phyloP scores from a whole-genome alignment of 345 rosid species.

The Melaleuca alternifolia region DNA sequence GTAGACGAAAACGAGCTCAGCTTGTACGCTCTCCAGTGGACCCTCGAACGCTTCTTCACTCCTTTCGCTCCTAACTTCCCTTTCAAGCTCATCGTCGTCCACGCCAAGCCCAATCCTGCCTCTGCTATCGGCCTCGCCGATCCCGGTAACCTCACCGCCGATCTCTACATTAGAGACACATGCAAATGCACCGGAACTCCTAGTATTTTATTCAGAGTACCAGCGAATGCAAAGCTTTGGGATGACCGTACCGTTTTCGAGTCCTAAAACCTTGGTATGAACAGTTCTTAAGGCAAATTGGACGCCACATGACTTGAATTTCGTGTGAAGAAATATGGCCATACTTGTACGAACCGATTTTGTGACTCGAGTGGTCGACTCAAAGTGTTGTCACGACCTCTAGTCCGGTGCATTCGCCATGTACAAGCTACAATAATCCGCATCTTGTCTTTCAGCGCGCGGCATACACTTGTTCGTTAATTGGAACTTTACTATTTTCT shows the following conservation, averaged over 20 bases:
- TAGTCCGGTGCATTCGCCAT: neutral
- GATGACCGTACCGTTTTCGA: neutral
- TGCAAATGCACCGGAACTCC: neutral
- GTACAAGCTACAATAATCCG: neutral
- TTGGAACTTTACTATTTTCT: neutral
- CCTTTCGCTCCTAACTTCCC: conserved; percentile 17
- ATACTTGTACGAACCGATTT: neutral
- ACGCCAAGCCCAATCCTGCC: conserved; percentile 29
- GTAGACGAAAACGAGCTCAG: conserved; percentile 40
- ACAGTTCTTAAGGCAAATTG: neutral
- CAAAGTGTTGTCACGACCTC: neutral
- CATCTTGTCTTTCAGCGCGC: neutral
- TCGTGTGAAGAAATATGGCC: neutral
- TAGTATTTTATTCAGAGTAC: neutral
- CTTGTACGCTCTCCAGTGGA: conserved; percentile 40
- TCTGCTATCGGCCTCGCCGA: conserved; percentile 22
- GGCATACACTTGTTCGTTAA: neutral
- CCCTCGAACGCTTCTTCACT: conserved; percentile 37
- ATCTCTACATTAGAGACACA: neutral
- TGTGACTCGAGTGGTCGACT: neutral
- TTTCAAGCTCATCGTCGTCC: conserved; percentile 33
- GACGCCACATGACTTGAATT: neutral
- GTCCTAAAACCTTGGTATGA: neutral
- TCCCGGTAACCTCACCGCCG: conserved; percentile 11
- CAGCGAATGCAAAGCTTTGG: neutral